Conservation (phyloP, 1,284 basidiomycete genomes). For the Malassezia caprae region DNA sequence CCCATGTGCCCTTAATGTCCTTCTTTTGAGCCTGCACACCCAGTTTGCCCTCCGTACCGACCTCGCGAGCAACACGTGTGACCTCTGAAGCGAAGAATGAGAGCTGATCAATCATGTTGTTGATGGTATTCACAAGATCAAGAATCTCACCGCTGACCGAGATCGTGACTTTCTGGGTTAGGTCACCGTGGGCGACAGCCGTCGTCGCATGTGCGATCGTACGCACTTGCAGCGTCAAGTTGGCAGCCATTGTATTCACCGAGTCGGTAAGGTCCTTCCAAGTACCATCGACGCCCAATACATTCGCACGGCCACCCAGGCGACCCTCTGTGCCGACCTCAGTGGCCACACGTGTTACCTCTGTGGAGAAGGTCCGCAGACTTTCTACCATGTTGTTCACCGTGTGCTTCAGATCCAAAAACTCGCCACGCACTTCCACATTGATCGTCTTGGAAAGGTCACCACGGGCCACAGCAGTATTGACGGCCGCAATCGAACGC, state of each 20-base stretch:
- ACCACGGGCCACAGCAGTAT: slow-evolving; percentile 44
- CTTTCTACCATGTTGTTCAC: slow-evolving; percentile 50
- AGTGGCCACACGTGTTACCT: slow-evolving; percentile 48
- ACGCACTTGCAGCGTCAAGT: slow-evolving; percentile 80
- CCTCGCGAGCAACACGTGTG: slow-evolving; percentile 86
- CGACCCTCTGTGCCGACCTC: slow-evolving; percentile 49
- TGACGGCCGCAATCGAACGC: slow-evolving; percentile 51
- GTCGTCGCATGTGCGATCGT: slow-evolving; percentile 91
- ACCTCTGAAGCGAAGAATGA: slow-evolving; percentile 89
- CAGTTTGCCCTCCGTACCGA: slow-evolving; percentile 89
- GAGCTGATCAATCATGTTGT: slow-evolving; percentile 53
- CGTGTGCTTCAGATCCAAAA: slow-evolving; percentile 45
- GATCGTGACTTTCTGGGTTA: slow-evolving; percentile 83
- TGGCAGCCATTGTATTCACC: slow-evolving; percentile 56
- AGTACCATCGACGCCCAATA: slow-evolving; percentile 48
- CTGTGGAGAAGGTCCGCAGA: slow-evolving; percentile 47
- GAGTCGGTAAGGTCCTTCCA: slow-evolving; percentile 72
- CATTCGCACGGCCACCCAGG: slow-evolving; percentile 47
- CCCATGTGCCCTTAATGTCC: slow-evolving; percentile 95
- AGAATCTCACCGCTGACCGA: slow-evolving; percentile 91
- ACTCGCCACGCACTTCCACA: slow-evolving; percentile 46
- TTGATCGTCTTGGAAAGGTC: slow-evolving; percentile 48
- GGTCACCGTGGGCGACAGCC: slow-evolving; percentile 83
- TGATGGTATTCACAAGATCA: slow-evolving; percentile 66
- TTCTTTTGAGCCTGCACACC: slow-evolving; percentile 96